Base-by-base conservation (phyloP, 345 rosid genomes). In the Salix arbutifolia region DNA sequence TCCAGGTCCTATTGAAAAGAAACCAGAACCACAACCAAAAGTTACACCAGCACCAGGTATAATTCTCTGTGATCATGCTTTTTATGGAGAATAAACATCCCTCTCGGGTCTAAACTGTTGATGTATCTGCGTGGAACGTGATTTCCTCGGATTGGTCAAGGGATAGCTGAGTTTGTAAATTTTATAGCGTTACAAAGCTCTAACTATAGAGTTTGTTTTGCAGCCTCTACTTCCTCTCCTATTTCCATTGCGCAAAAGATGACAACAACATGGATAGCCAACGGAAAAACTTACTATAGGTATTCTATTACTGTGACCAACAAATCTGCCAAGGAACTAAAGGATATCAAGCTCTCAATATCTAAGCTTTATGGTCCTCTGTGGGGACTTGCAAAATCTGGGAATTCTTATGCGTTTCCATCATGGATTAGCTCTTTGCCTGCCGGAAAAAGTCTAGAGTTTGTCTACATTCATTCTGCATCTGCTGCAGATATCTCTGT, bases 321-420 rank as follows among this genome's bases (percentile, higher is more conserved):
- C 90, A 93, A 89, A 67, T 92, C 99, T 8, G 76, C 74, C 5
- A 92, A 87, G 88, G 76, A 90, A 25, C 53, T 96, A 44, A 89
- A 84, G 81, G 80, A 85, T 78, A 89, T 96, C 72, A 86, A 89
- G 79, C 87, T 96, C 67, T 88, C 91, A 4, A 88, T 96, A 60
- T 83, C 91, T 56, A 89, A 91, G 79, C 97, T 93, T 67, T 93
- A 93, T 50, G 99, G 98, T 81, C 98, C 99, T 6, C 44, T 96
- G 17, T 96, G 99, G 99, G 99, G 99, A 76, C 86, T 96, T 60
- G 81, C 82, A 0, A 88, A 88, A 75, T 53, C 81, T 3, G 91
- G 89, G 38, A 79, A 83, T 75, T 88, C 88, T 9, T 96, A 90
- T 33, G 83, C 83, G 62, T 87, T 93, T 60, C 99, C 98, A 4